Percentiles rank a stretch among this genome's conserved stretches.
Evolutionary conservation across 306 rosid species (phyloP).

Genomic region (Prunus kanzakura): DNA sequence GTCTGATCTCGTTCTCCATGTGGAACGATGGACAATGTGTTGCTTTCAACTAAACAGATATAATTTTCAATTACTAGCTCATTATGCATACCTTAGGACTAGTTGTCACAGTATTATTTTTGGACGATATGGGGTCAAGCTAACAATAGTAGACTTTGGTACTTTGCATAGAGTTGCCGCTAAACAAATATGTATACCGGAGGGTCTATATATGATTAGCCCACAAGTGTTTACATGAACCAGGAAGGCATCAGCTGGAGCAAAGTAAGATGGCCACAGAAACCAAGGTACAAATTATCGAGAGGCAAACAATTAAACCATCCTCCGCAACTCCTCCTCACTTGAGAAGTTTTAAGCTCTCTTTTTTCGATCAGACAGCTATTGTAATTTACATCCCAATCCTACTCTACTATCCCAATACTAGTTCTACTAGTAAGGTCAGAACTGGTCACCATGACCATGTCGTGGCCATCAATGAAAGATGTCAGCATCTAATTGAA

Average conservation of each 20-base stretch:
- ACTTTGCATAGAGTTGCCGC: not conserved
- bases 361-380: conserved; percentile 17
- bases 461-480: not conserved
- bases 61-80: not conserved
- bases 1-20: not conserved
- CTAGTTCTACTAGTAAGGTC: not conserved
- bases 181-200: not conserved
- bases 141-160: not conserved
- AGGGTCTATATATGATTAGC: not conserved
- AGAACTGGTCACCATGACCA: not conserved
- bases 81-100: not conserved
- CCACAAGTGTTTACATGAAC: not conserved
- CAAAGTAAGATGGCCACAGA: not conserved
- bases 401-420: conserved; percentile 22
- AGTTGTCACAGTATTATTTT: too few species aligned
- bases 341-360: conserved; percentile 23
- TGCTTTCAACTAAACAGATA: not conserved
- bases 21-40: not conserved
- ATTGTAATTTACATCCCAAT: conserved; percentile 18
- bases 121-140: too few species aligned
- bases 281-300: conserved; percentile 12
- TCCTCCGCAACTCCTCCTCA: conserved; percentile 26
- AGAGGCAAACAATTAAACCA: conserved; percentile 25
- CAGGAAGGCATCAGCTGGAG: not conserved
- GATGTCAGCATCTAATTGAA: conserved; percentile 26